Evolutionary conservation across 768 basidiomycete genomes (phyloP).

Genomic region (Phylloporus arenicola): DNA sequence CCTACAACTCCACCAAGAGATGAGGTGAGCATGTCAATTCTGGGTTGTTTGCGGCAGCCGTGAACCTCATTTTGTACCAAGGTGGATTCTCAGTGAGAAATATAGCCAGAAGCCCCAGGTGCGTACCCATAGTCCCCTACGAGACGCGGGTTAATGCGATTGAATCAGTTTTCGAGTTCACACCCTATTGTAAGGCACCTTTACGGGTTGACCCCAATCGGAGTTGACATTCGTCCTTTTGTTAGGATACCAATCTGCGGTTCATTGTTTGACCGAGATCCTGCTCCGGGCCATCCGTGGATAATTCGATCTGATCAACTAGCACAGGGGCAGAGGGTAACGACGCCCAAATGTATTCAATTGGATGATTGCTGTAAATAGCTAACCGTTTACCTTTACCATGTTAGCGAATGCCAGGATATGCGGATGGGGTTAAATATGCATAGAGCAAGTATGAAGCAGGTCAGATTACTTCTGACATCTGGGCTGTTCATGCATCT

Average conservation of each 20-base stretch:
- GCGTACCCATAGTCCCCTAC: neutral
- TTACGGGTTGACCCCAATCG: neutral
- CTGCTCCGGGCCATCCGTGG: neutral
- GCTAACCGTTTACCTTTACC: neutral
- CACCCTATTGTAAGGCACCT: constrained; percentile 37
- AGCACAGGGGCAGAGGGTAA: neutral
- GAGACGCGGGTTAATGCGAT: constrained; percentile 5
- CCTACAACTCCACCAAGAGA: constrained; percentile 39
- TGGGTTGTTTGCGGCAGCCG: neutral
- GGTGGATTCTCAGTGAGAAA: constrained; percentile 38
- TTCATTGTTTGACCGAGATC: constrained; percentile 24
- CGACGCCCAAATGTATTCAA: neutral
- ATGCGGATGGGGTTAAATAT: neutral
- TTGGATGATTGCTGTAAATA: neutral
- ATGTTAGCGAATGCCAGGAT: neutral
- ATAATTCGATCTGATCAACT: neutral
- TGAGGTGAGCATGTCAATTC: constrained; percentile 34
- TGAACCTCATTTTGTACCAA: constrained; percentile 10
- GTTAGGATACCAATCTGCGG: constrained; percentile 27
- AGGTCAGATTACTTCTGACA: constrained; percentile 30
- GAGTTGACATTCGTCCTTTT: neutral
- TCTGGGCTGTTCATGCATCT: constrained; percentile 43
- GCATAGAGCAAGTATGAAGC: neutral
- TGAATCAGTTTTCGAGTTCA: constrained; percentile 35
- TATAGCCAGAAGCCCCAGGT: constrained; percentile 57